Evolutionary conservation across 2,329 filamentous ascomycete species (phyloP).

Genomic region (Pyrenophora seminiperda): DNA sequence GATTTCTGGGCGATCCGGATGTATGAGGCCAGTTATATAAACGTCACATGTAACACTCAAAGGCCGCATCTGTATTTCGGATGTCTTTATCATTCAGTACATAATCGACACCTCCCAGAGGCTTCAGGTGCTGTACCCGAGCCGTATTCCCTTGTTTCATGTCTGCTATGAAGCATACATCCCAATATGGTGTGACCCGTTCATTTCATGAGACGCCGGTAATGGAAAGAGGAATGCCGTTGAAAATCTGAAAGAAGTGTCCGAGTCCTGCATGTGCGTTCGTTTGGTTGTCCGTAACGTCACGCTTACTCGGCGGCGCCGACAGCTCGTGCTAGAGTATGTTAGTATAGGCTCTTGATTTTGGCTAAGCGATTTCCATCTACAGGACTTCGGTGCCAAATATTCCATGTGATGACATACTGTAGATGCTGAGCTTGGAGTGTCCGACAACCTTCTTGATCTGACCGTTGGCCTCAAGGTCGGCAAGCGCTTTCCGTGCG

Average conservation of each 20-base stretch:
- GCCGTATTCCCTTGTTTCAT: constrained; percentile 40
- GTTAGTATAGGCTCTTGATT: constrained; percentile 21
- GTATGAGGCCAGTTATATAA: no score
- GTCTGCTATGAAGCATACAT: constrained; percentile 38
- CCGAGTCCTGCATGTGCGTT: constrained; percentile 33
- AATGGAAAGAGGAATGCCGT: constrained; percentile 44
- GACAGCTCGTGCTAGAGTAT: constrained; percentile 43
- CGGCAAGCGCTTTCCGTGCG: constrained; percentile 83
- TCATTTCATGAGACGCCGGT: constrained; percentile 43
- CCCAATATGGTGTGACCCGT: constrained; percentile 39
- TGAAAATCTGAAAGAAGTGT: constrained; percentile 39
- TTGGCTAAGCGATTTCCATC: not conserved
- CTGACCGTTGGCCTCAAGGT: constrained; percentile 96
- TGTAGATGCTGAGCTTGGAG: constrained; percentile 99
- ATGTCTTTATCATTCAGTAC: constrained; percentile 46
- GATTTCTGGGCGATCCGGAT: no score
- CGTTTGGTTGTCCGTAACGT: constrained; percentile 25
- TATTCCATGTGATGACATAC: constrained; percentile 56
- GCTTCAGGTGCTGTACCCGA: constrained; percentile 32
- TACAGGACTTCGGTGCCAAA: not conserved
- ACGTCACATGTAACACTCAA: no score
- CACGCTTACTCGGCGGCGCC: constrained; percentile 44
- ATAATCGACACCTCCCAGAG: constrained; percentile 39
- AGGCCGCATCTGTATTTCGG: constrained; percentile 20
- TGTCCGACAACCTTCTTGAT: constrained; percentile 98